Conservation (phyloP, 148 eudicot species). For the Limonium bicolor region DNA sequence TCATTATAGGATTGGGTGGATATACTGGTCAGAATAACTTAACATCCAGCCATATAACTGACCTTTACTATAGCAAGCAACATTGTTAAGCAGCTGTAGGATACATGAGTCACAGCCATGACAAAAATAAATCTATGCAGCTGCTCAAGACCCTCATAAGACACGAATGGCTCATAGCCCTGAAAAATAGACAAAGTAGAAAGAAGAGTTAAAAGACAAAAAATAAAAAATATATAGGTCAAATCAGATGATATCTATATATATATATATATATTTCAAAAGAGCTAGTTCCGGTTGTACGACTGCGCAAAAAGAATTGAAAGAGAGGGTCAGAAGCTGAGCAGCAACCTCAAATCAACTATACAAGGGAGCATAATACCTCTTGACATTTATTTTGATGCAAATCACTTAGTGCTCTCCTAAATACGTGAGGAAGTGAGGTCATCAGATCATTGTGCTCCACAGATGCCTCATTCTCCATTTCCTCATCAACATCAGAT, state of each 20-base stretch:
- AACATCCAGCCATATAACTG: too few species aligned
- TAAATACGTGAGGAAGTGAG: slow-evolving; percentile 16
- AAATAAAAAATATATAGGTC: not conserved
- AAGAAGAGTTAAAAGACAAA: not conserved
- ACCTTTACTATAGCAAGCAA: slow-evolving; percentile 96
- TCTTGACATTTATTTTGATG: slow-evolving; percentile 53
- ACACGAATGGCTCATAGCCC: slow-evolving; percentile 84
- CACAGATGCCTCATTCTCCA: slow-evolving; percentile 19
- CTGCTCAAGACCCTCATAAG: slow-evolving; percentile 96
- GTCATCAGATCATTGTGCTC: slow-evolving; percentile 52
- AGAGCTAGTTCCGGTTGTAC: too few species aligned
- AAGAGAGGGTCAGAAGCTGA: not conserved
- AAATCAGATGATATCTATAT: too few species aligned
- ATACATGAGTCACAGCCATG: slow-evolving; percentile 94
- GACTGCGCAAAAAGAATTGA: too few species aligned
- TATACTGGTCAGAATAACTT: too few species aligned
- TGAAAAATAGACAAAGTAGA: too few species aligned
- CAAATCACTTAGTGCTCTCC: slow-evolving; percentile 44
- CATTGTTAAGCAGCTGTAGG: slow-evolving; percentile 98
- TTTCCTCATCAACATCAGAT: slow-evolving; percentile 22
- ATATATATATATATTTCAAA: not conserved
- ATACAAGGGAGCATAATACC: slow-evolving; percentile 27
- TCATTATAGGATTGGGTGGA: too few species aligned
- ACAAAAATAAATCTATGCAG: slow-evolving; percentile 96
- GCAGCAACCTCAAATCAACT: not conserved